Evolutionary conservation across 345 rosid genomes (phyloP), one percentile per base, ranked within the genome.

Genomic region (Syzygium jambos): DNA sequence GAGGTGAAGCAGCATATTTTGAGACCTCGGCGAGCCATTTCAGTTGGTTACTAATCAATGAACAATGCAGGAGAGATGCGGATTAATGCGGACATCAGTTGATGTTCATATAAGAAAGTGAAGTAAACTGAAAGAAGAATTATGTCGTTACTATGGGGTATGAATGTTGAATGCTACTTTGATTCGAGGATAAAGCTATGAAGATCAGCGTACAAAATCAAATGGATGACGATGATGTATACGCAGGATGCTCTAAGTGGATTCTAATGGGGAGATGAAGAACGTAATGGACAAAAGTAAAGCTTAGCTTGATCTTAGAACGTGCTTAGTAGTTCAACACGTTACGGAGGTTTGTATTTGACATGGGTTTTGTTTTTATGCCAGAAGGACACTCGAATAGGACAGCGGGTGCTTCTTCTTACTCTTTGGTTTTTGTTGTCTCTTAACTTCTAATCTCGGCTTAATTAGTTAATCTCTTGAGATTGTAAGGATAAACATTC

Each of bases 1-100:
- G 89, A 78, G 29, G 84, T 88, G 3, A 68, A 63, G 84, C 89
- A 86, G 53, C 94, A 91, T 34, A 91, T 65, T 85, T 92, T 91
- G 49, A 92, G 89, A 41, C 91, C 51, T 3, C 63, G 59, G 29
- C n/a, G 86, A 30, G 73, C 46, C 65, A 80, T 61, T 68, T 68
- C 46, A 68, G 78, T 68, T 68, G 46, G 46, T 17, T 68, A 17
- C 25, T 68, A 19, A 17, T 9, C 46, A 19, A 34, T 34, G 46
- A 34, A 68, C 41, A 17, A 4, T 68, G 23, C 23, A 10, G 78
- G 46, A 68, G 78, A 68, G 78, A 8, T 34, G 78, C 46, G 19
- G 25, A 68, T 68, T 68, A 68, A 68, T 57, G 63, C 15, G 29
- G 29, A 57, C 63, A 57, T 57, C 29, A 68, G 3, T 68, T 17